Percentiles rank a stretch among this genome's conserved stretches.
These are phyloP conservation scores for Candida smagusa DNA, from an alignment of 1,139 yeast species.

Conservation along the genomic window DNA sequence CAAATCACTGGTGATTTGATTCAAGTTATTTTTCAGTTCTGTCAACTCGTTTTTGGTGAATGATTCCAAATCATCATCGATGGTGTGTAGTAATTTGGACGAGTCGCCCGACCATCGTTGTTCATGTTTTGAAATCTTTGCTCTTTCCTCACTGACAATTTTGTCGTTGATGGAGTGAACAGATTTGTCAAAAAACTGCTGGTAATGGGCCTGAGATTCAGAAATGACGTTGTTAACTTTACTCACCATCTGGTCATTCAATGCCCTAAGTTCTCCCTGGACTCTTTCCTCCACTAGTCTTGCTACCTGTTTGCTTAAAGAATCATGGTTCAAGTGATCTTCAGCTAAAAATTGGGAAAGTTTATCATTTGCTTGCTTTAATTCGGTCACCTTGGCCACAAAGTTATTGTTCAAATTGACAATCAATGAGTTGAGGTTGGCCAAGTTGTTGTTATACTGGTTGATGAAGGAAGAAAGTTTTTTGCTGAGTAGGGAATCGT, in stretches of 20 bases:
- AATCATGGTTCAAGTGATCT: constrained; percentile 8
- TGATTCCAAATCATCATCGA: not conserved
- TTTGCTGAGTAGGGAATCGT: constrained; percentile 9
- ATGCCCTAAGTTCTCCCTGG: constrained; percentile 3
- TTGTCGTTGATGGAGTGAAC: constrained; percentile 5
- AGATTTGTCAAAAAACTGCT: constrained; percentile 6
- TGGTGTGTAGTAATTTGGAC: constrained; percentile 2
- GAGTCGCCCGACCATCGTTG: constrained; percentile 9
- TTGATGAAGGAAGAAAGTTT: constrained; percentile 11
- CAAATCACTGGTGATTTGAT: constrained; percentile 3
- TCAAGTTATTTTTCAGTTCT: constrained; percentile 1
- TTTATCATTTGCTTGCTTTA: constrained; percentile 8
- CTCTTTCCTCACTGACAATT: constrained; percentile 8
- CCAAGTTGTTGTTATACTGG: constrained; percentile 10
- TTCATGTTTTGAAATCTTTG: constrained; percentile 5
- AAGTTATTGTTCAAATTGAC: constrained; percentile 6
- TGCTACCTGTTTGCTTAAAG: constrained; percentile 5
- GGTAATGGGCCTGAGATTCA: constrained; percentile 2
- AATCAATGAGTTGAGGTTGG: constrained; percentile 8
- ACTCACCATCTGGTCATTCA: constrained; percentile 4
- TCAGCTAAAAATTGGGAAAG: constrained; percentile 8
- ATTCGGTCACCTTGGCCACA: not conserved
- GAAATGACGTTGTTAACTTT: constrained; percentile 2
- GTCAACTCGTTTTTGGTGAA: not conserved
- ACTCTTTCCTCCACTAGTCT: constrained; percentile 7